These are phyloP conservation scores for Mortierella sp. DNA, from an alignment of 371 early-diverging fungal genomes.

Conservation along the genomic window DNA sequence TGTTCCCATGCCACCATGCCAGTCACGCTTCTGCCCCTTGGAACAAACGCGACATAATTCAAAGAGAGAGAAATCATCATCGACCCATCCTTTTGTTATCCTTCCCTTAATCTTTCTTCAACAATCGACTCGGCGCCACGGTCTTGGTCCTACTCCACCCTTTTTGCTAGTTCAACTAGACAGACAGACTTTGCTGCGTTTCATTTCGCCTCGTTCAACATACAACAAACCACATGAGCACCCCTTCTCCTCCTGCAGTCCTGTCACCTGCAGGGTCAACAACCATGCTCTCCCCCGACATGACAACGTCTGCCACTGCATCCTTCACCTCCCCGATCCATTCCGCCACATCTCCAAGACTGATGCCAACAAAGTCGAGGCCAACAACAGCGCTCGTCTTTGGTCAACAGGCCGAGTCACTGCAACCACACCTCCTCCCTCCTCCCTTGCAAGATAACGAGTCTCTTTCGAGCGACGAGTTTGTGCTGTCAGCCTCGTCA, in stretches of 20 bases:
- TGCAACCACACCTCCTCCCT: constrained; percentile 15
- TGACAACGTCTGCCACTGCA: constrained; percentile 11
- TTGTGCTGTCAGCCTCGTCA: constrained; percentile 32
- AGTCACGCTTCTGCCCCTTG: background rate
- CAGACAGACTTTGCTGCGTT: background rate
- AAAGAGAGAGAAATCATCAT: background rate
- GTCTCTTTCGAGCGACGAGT: constrained; percentile 50
- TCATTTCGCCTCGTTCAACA: background rate
- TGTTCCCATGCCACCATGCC: background rate
- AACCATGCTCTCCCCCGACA: constrained; percentile 35
- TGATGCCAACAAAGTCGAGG: constrained; percentile 53
- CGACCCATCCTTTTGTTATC: background rate
- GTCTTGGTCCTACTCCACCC: background rate
- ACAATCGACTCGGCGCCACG: background rate
- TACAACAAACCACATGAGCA: background rate
- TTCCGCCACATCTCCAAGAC: constrained; percentile 51
- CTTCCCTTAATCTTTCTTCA: background rate
- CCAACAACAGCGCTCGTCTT: constrained; percentile 53
- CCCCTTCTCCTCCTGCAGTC: constrained; percentile 11
- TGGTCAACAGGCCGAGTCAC: constrained; percentile 33
- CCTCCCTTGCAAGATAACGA: constrained; percentile 38
- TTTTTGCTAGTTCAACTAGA: background rate
- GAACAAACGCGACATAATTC: background rate
- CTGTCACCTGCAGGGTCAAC: constrained; percentile 15
- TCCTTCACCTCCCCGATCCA: constrained; percentile 42